Conservation (phyloP, 2,329 filamentous ascomycete species). For the Hypoxylon sp. region DNA sequence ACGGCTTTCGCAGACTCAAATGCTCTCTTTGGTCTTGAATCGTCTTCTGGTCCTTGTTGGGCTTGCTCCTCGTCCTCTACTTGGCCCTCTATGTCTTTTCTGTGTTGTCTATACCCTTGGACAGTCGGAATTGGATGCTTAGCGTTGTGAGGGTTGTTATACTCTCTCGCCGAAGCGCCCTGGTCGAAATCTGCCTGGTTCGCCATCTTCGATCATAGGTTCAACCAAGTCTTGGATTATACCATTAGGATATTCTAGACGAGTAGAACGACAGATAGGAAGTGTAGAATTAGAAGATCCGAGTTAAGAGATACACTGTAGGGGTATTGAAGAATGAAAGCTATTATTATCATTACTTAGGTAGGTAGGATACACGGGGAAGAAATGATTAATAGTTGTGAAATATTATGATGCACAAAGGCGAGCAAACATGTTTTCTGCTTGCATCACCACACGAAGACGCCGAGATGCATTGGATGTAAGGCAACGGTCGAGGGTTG, state of each 20-base stretch:
- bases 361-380: not conserved
- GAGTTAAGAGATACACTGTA: too few species aligned
- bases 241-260: not conserved
- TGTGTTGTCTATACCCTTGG: slow-evolving; percentile 57
- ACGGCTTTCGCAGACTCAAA: slow-evolving; percentile 49
- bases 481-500: slow-evolving; percentile 10
- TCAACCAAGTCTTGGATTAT: not conserved
- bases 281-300: too few species aligned
- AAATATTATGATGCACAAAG: slow-evolving; percentile 9
- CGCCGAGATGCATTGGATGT: slow-evolving; percentile 14
- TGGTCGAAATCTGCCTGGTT: slow-evolving; percentile 33
- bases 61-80: slow-evolving; percentile 47
- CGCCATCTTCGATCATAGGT: too few species aligned
- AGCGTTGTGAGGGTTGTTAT: slow-evolving; percentile 39
- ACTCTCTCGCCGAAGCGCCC: slow-evolving; percentile 25
- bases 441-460: slow-evolving; percentile 29
- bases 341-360: slow-evolving; percentile 3
- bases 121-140: slow-evolving; percentile 54
- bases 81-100: slow-evolving; percentile 54
- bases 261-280: too few species aligned
- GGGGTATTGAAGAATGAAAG: too few species aligned
- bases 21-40: slow-evolving; percentile 49
- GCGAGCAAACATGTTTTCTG: slow-evolving; percentile 20
- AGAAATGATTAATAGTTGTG: slow-evolving; percentile 1
- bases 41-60: slow-evolving; percentile 48